A percentile compares a stretch with the other conserved stretches of the same genome.
Conservation (phyloP, 768 basidiomycete genomes). For the Lactifluus rugatus region DNA sequence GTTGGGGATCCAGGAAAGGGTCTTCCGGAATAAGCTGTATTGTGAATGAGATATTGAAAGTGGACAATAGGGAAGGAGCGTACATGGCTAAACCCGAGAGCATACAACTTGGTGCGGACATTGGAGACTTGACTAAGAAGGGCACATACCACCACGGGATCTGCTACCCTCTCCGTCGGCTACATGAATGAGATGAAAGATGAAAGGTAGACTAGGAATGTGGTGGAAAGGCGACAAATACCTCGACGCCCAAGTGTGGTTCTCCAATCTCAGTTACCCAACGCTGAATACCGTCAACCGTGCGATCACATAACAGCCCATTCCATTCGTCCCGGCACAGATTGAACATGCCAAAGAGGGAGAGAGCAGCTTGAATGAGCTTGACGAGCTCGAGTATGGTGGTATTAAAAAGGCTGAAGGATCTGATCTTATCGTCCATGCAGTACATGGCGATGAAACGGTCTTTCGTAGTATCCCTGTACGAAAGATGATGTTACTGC, state of each 20-base stretch:
- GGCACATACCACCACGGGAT: slow-evolving; percentile 61
- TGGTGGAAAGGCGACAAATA: slow-evolving; percentile 14
- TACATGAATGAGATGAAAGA: slow-evolving; percentile 23
- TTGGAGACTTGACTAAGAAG: slow-evolving; percentile 61
- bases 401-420: slow-evolving; percentile 40
- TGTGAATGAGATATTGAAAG: background rate
- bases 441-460: slow-evolving; percentile 67
- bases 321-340: slow-evolving; percentile 33
- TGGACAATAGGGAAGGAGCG: slow-evolving; percentile 6
- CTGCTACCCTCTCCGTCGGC: slow-evolving; percentile 65
- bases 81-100: slow-evolving; percentile 40
- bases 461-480: slow-evolving; percentile 69
- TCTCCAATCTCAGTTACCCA: slow-evolving; percentile 65
- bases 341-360: slow-evolving; percentile 60
- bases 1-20: slow-evolving; percentile 63
- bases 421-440: slow-evolving; percentile 35
- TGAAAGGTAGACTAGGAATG: background rate
- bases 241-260: slow-evolving; percentile 53
- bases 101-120: slow-evolving; percentile 59
- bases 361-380: slow-evolving; percentile 60
- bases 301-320: slow-evolving; percentile 70
- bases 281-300: slow-evolving; percentile 56
- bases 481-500: background rate
- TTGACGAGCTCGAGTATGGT: slow-evolving; percentile 71
- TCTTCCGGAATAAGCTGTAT: slow-evolving; percentile 50